Conservation (phyloP, 164 flowering plant genomes). For the Vitis amurensis region DNA sequence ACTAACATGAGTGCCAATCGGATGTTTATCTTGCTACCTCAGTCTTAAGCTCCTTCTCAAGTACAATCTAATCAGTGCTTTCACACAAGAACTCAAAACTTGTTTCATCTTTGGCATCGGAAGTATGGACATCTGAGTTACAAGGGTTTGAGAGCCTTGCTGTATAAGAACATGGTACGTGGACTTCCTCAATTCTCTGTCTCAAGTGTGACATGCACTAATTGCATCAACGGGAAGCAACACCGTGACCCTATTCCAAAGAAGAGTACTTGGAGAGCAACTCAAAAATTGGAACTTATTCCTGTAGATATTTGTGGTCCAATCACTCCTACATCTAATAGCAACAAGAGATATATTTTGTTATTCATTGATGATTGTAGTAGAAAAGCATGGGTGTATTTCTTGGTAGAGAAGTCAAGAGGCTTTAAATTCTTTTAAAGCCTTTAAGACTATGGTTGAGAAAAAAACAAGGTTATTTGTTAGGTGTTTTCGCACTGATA, state of each 20-base stretch:
- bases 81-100: no score
- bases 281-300: slow-evolving; percentile 10
- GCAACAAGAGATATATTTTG: slow-evolving; percentile 14
- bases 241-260: slow-evolving; percentile 12
- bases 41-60: background rate
- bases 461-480: slow-evolving; percentile 10
- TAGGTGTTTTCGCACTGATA: slow-evolving; percentile 3
- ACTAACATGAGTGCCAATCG: background rate
- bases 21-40: slow-evolving; percentile 10
- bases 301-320: background rate
- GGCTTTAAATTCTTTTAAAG: no score
- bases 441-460: no score
- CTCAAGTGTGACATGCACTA: no score
- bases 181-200: no score
- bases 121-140: slow-evolving; percentile 18
- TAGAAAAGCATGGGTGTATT: slow-evolving; percentile 12
- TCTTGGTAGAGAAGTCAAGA: background rate
- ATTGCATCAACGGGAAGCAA: background rate
- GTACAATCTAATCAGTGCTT: background rate
- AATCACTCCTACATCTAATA: slow-evolving; percentile 13
- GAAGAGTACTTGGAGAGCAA: slow-evolving; percentile 17
- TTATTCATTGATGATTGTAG: slow-evolving; percentile 16
- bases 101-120: slow-evolving; percentile 2
- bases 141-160: slow-evolving; percentile 11
- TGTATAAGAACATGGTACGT: slow-evolving; percentile 11